A percentile compares a stretch with the other conserved stretches of the same genome.
These are phyloP conservation scores for Tubosaeta sp. DNA, from an alignment of 768 basidiomycete species.

Conservation along the genomic window DNA sequence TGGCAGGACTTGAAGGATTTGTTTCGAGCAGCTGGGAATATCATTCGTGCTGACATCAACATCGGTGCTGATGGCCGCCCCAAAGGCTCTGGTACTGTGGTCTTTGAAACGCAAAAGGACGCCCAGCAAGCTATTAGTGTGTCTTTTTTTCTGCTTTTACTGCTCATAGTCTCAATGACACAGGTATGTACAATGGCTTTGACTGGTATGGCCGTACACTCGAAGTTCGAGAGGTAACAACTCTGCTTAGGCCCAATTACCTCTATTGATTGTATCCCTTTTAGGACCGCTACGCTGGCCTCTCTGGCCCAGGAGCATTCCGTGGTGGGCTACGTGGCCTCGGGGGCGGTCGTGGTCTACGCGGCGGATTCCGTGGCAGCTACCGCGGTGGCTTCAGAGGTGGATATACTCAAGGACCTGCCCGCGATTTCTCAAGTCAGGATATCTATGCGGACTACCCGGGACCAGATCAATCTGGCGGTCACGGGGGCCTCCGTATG, in stretches of 20 bases:
- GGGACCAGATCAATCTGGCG: slow-evolving; percentile 69
- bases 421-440: slow-evolving; percentile 78
- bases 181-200: slow-evolving; percentile 95
- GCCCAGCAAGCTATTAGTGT: slow-evolving; percentile 87
- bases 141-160: slow-evolving; percentile 27
- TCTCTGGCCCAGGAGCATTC: slow-evolving; percentile 59
- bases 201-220: slow-evolving; percentile 96
- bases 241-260: background rate
- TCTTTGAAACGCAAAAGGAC: slow-evolving; percentile 88
- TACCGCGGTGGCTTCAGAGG: slow-evolving; percentile 57
- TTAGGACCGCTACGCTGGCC: slow-evolving; percentile 85
- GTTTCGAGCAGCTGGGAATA: slow-evolving; percentile 92
- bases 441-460: slow-evolving; percentile 92
- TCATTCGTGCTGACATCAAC: slow-evolving; percentile 94
- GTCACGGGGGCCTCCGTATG: slow-evolving; percentile 34
- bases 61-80: slow-evolving; percentile 90
- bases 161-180: background rate
- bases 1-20: slow-evolving; percentile 99
- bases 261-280: background rate
- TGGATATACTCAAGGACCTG: slow-evolving; percentile 45
- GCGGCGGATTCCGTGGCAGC: slow-evolving; percentile 32
- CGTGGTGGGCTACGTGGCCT: slow-evolving; percentile 56
- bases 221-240: slow-evolving; percentile 87
- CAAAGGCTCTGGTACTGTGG: slow-evolving; percentile 96
- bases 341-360: slow-evolving; percentile 38